Base-by-base conservation (phyloP, 257 asterid species). In the Nicotiana noctiflora region DNA sequence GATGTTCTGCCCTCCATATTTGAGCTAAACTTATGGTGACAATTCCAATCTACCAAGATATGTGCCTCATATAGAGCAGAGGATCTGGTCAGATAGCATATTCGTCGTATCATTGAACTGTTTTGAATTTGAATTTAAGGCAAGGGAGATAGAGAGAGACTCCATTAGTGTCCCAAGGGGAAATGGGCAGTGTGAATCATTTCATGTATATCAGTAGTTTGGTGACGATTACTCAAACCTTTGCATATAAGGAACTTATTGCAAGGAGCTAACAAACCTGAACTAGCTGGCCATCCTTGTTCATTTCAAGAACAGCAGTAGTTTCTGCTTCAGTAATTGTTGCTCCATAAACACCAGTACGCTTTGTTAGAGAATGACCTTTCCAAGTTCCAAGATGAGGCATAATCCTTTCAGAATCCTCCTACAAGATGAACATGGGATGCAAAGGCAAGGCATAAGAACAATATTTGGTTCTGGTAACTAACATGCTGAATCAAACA, bases 281-380 rank as follows among this genome's bases (percentile, higher is more conserved):
- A 84, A 89, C 66, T 80, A 95, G 93, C 82, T 89, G 93, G 55
- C 98, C 97, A 3, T 92, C 88, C 78, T 87, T 85, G 6, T 86
- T 80, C 80, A 89, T 87, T 89, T 92, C 94, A 86, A 92, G 94
- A 81, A 81, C 56, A 49, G 95, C 85, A 64, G 86, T 63, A 52
- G 98, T 95, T 81, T 89, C 91, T 21, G 98, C 98, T 91, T 90
- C 90, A 27, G 92, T 88, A 78, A 93, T 86, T 51, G 99, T 93
- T 79, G 97, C 91, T 76, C 97, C 99, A 81, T 93, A 95, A 67
- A 95, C 98, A 83, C 99, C 98, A 82, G 92, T 95, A 63, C 98
- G 94, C 82, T 91, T 95, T 52, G 98, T 95, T 76, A 86, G 55
- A 17, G 99, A 95, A 84, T 86, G 94, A 80, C 99, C 99, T 85